A percentile compares a stretch with the other conserved stretches of the same genome.
These are phyloP conservation scores for Barbatosphaeria neglecta DNA, from an alignment of 495 filamentous ascomycete genomes.

Conservation along the genomic window DNA sequence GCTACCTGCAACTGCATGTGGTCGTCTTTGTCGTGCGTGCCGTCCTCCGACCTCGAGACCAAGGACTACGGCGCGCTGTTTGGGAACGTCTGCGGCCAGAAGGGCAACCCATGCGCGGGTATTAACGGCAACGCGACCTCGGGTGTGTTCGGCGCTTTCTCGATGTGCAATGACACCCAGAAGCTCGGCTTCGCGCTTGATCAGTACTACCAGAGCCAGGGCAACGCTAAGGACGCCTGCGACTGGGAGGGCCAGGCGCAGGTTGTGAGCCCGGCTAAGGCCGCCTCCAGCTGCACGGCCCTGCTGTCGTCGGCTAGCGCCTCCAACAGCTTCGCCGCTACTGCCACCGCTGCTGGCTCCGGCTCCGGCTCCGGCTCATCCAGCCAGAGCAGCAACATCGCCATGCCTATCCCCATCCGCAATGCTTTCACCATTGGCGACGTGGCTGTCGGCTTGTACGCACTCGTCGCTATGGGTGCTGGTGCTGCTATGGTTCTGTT, in stretches of 20 bases:
- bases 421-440: slow-evolving; percentile 49
- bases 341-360: slow-evolving; percentile 31
- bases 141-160: slow-evolving; percentile 77
- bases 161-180: slow-evolving; percentile 71
- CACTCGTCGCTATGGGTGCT: slow-evolving; percentile 51
- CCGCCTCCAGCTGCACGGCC: slow-evolving; percentile 15
- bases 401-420: slow-evolving; percentile 28
- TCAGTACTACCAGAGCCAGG: slow-evolving; percentile 62
- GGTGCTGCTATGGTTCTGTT: slow-evolving; percentile 69
- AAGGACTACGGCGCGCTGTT: slow-evolving; percentile 57
- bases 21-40: slow-evolving; percentile 56
- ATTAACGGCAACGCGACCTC: slow-evolving; percentile 57
- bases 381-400: slow-evolving; percentile 21
- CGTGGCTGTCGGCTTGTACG: slow-evolving; percentile 56
- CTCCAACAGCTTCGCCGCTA: slow-evolving; percentile 25
- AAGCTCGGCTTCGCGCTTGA: slow-evolving; percentile 75
- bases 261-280: slow-evolving; percentile 3
- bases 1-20: slow-evolving; percentile 76
- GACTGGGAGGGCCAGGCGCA: slow-evolving; percentile 47
- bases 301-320: slow-evolving; percentile 33
- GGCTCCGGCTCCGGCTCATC: slow-evolving; percentile 17
- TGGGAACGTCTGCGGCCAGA: slow-evolving; percentile 55
- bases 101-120: slow-evolving; percentile 47
- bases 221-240: slow-evolving; percentile 48
- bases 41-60: slow-evolving; percentile 32